A percentile compares a stretch with the other conserved stretches of the same genome.
These are phyloP conservation scores for Rhizophora mangle DNA, from an alignment of 345 rosid genomes.

Conservation along the genomic window DNA sequence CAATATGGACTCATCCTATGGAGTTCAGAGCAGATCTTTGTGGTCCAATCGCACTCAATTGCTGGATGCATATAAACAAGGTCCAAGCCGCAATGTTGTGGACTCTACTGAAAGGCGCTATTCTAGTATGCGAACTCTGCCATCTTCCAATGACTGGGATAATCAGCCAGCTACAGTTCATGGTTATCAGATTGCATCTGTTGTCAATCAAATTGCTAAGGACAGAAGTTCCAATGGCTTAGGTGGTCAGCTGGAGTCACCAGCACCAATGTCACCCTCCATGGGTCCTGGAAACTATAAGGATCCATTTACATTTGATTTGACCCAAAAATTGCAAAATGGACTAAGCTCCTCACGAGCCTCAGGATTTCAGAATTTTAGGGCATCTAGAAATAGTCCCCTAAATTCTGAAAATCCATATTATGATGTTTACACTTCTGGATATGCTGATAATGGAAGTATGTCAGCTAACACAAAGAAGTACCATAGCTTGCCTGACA, in stretches of 20 bases:
- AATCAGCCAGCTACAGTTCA: slow-evolving; percentile 78
- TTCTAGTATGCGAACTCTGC: slow-evolving; percentile 62
- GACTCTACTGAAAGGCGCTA: slow-evolving; percentile 66
- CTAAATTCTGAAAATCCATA: slow-evolving; percentile 51
- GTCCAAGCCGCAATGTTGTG: slow-evolving; percentile 37
- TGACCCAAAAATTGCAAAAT: slow-evolving; percentile 63
- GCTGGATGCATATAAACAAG: slow-evolving; percentile 52
- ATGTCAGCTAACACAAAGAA: slow-evolving; percentile 59
- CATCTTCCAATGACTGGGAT: slow-evolving; percentile 60
- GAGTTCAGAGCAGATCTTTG: slow-evolving; percentile 50
- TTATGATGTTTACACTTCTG: slow-evolving; percentile 45
- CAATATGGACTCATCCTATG: slow-evolving; percentile 54
- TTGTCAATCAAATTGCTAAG: slow-evolving; percentile 47
- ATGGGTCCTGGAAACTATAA: slow-evolving; percentile 48
- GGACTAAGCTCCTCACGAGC: slow-evolving; percentile 53
- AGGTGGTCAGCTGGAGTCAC: slow-evolving; percentile 54
- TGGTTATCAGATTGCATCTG: slow-evolving; percentile 67
- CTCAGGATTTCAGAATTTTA: slow-evolving; percentile 56
- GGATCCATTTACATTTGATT: slow-evolving; percentile 48
- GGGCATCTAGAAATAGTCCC: slow-evolving; percentile 48
- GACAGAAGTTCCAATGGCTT: slow-evolving; percentile 45
- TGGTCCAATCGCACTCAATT: slow-evolving; percentile 56
- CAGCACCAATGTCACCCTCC: slow-evolving; percentile 46
- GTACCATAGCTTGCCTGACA: slow-evolving; percentile 85
- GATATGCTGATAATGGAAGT: slow-evolving; percentile 37